Base-by-base conservation (phyloP, 208 protist genomes). In the Crithidia brevicula region DNA sequence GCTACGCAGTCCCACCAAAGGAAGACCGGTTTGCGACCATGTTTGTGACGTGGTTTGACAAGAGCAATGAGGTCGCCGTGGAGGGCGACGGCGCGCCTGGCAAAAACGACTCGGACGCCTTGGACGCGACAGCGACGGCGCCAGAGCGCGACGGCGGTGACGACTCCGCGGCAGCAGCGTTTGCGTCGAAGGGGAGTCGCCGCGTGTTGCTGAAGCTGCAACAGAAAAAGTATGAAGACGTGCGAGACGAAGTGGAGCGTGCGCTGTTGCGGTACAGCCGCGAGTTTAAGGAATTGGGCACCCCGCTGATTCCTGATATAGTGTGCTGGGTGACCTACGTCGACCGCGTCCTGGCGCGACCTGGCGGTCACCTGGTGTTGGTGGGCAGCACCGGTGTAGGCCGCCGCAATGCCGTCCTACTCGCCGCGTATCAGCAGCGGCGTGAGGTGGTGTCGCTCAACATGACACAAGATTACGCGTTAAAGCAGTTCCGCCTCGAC, bases 221-320 rank as follows among this genome's bases (percentile, higher is more conserved):
- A 59, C 86, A 96, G 45, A 72, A 73, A 20, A 82, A 83, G 53
- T 97, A 96, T 72, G 82, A 86, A 3, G 82, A 85, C 31, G 82
- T 85, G 16, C 77, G 72, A 30, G 62, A 68, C 13, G 87, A 98
- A 67, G 93, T 98, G 13, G 82, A 94, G 50, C 77, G 73, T 22
- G 94, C 79, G 3, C 40, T 99, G 47, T 53, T 98, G 51, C 95
- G 96, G 59, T 99, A 98, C 86, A 94, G 96, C 72, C 92, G 97
- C 42, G 98, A 99, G 84, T 97, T 93, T 76, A 98, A 94, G 65
- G 72, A 83, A 22, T 80, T 99, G 11, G 60, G 92, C 69, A 74
- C 99, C 9, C 65, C 92, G n/a, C 56, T 98, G 18, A 97, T 99
- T 53, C 89, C 88, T 0, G 94, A 99, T 66, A 79, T 97, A 6